Evolutionary conservation across 495 filamentous ascomycete genomes (phyloP).

Genomic region (Neurospora sp.): DNA sequence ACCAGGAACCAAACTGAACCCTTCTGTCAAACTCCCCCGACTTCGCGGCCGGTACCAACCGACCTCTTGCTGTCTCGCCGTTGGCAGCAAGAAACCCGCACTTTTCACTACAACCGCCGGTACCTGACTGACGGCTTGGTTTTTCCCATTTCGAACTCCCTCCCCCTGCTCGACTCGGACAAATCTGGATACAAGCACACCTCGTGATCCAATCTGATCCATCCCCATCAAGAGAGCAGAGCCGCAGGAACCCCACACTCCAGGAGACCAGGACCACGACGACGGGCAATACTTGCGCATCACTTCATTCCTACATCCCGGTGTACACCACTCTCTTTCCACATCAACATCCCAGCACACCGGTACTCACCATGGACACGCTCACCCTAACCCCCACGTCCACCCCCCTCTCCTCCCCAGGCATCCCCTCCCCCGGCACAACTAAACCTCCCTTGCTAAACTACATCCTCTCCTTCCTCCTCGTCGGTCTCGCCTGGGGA

Average conservation of each 20-base stretch:
- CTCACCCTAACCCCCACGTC: not conserved
- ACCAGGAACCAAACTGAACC: not conserved
- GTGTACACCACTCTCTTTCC: not conserved
- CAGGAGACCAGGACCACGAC: not conserved
- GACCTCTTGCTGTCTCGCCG: not conserved
- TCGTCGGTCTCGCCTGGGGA: constrained; percentile 84
- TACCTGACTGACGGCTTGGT: not conserved
- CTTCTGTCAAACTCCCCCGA: no score
- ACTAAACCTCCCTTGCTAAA: constrained; percentile 49
- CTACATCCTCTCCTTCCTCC: constrained; percentile 78
- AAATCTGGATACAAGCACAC: not conserved
- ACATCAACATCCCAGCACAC: not conserved
- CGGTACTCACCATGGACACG: not conserved
- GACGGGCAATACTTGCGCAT: not conserved
- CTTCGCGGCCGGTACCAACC: not conserved
- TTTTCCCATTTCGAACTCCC: not conserved
- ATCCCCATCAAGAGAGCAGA: not conserved
- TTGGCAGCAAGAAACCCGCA: not conserved
- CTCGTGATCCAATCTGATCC: not conserved
- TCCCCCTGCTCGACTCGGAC: not conserved
- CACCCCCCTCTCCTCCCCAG: not conserved
- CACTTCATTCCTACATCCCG: not conserved
- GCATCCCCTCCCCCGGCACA: constrained; percentile 8
- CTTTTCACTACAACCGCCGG: no score
- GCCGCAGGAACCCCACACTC: not conserved